Evolutionary conservation across 1,139 yeast species (phyloP).

Genomic region (Yamadazyma blattariae): DNA sequence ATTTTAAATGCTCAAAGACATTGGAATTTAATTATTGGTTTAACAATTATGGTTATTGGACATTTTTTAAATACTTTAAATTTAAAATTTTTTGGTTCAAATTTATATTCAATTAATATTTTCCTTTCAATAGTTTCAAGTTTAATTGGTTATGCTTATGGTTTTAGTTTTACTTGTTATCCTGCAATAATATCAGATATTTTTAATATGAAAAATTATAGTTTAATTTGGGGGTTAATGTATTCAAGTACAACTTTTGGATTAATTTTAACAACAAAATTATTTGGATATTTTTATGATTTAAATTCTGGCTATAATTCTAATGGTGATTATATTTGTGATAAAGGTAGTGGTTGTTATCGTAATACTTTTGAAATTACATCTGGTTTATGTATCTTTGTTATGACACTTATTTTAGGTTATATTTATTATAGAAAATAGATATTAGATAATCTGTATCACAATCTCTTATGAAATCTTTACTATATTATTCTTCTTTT

Average conservation of each 20-base stretch:
- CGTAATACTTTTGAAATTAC: constrained; percentile 35
- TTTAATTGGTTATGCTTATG: constrained; percentile 73
- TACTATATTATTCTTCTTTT: background rate
- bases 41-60: constrained; percentile 35
- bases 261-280: constrained; percentile 33
- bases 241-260: constrained; percentile 54
- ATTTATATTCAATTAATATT: constrained; percentile 27
- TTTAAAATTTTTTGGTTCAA: constrained; percentile 24
- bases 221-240: constrained; percentile 78
- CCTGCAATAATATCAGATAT: constrained; percentile 79
- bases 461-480: background rate
- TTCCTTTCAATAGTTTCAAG: constrained; percentile 50
- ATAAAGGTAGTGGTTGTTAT: constrained; percentile 40
- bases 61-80: constrained; percentile 37
- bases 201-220: constrained; percentile 69
- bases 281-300: constrained; percentile 43
- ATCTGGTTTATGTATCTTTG: constrained; percentile 24
- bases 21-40: constrained; percentile 62
- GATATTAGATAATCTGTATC: no score
- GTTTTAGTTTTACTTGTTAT: constrained; percentile 74
- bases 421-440: constrained; percentile 18
- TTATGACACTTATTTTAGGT: constrained; percentile 20
- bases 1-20: constrained; percentile 55
- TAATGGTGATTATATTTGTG: constrained; percentile 34
- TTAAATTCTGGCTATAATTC: constrained; percentile 23